These are phyloP conservation scores for Tubosaeta sp. DNA, from an alignment of 768 basidiomycete species.

Conservation along the genomic window DNA sequence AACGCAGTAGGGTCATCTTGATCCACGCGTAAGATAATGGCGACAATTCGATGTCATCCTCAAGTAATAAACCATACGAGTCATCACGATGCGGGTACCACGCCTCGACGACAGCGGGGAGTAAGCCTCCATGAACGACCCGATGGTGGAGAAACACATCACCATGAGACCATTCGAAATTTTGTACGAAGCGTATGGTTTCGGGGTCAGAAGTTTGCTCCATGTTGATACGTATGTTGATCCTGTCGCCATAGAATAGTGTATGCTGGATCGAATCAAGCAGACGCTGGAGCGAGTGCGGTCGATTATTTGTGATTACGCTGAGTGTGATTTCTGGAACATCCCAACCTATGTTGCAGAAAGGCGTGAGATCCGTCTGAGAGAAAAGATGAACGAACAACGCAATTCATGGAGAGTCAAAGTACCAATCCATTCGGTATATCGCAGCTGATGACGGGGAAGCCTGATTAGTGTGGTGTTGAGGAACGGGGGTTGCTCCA, in stretches of 20 bases:
- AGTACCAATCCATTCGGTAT: conserved; percentile 59
- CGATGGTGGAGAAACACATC: conserved; percentile 61
- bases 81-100: conserved; percentile 79
- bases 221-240: conserved; percentile 65
- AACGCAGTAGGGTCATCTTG: conserved; percentile 74
- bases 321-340: conserved; percentile 61
- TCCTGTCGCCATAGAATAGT: conserved; percentile 63
- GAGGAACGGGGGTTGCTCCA: conserved; percentile 19
- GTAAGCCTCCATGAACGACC: conserved; percentile 72
- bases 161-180: conserved; percentile 60
- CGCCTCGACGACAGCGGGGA: conserved; percentile 81
- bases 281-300: conserved; percentile 64
- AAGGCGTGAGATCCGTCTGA: conserved; percentile 1
- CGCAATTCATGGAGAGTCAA: conserved; percentile 49
- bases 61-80: conserved; percentile 74
- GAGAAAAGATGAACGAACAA: conserved; percentile 14
- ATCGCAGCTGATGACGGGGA: conserved; percentile 44
- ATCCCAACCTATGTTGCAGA: conserved; percentile 61
- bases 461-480: conserved; percentile 39
- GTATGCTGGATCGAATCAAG: conserved; percentile 54
- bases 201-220: conserved; percentile 68
- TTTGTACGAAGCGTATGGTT: conserved; percentile 50
- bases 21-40: conserved; percentile 83
- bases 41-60: conserved; percentile 85
- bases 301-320: conserved; percentile 75